These are phyloP conservation scores for Coemansia asiatica DNA, from an alignment of 192 early-diverging fungal genomes.

Conservation along the genomic window DNA sequence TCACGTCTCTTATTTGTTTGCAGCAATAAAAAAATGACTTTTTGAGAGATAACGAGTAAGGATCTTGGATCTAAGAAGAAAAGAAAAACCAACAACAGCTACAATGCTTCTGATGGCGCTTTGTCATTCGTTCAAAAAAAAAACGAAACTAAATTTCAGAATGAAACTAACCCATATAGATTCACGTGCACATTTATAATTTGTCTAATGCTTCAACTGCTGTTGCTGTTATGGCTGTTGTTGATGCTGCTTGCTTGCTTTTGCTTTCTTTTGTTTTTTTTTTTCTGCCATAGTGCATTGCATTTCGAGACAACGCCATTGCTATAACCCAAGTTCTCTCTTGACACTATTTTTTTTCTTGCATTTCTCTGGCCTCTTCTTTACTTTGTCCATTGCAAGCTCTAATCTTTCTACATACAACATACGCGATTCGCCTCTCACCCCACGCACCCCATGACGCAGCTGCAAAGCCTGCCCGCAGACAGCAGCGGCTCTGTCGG, in stretches of 20 bases:
- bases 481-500: background rate
- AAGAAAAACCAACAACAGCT: too few relatives aligned
- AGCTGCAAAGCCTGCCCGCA: slow-evolving; percentile 17
- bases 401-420: background rate
- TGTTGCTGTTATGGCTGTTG: background rate
- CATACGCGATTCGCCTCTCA: slow-evolving; percentile 10
- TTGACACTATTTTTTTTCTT: background rate
- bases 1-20: background rate
- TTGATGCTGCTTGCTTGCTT: background rate
- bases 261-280: background rate
- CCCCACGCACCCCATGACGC: slow-evolving; percentile 33
- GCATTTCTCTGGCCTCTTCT: background rate
- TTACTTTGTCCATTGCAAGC: background rate
- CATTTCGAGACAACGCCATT: background rate
- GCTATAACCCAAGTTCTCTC: background rate
- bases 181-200: background rate
- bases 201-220: too few relatives aligned
- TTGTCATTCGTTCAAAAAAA: too few relatives aligned
- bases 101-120: too few relatives aligned
- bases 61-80: too few relatives aligned
- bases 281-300: background rate
- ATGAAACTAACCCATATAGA: background rate
- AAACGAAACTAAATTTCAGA: too few relatives aligned
- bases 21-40: too few relatives aligned
- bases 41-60: too few relatives aligned